Conservation (phyloP, 495 filamentous ascomycete species). For the Gamarada debralockiae region DNA sequence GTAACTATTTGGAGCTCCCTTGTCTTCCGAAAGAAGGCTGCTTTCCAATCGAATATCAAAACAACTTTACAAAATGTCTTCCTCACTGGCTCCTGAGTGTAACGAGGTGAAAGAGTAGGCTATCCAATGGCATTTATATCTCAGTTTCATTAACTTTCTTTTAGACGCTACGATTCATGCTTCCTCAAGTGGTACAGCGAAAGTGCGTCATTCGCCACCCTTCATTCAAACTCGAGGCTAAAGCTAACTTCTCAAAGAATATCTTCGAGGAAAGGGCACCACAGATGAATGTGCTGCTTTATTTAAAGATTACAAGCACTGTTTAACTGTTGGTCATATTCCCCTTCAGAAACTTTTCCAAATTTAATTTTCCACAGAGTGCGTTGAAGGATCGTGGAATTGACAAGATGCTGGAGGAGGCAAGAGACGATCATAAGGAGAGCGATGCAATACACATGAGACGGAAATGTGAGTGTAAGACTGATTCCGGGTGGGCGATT, state of each 20-base stretch:
- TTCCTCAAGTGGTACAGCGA: conserved; percentile 97
- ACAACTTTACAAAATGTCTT: conserved; percentile 43
- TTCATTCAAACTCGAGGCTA: conserved; percentile 1
- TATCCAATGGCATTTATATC: neutral
- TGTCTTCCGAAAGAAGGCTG: neutral
- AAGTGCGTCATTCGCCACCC: conserved; percentile 50
- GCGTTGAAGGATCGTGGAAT: conserved; percentile 81
- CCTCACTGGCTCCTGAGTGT: conserved; percentile 62
- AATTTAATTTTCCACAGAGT: conserved; percentile 44
- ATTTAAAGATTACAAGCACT: conserved; percentile 83
- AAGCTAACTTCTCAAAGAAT: conserved; percentile 53
- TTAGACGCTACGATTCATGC: conserved; percentile 82
- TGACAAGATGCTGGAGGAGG: conserved; percentile 81
- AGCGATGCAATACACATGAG: conserved; percentile 71
- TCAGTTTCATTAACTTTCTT: neutral
- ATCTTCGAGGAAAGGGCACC: conserved; percentile 72
- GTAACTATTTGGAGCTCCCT: neutral
- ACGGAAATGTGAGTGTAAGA: conserved; percentile 35
- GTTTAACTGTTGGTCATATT: conserved; percentile 59
- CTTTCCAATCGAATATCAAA: neutral
- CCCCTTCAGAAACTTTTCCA: neutral
- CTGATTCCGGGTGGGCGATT: neutral
- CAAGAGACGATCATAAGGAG: conserved; percentile 74
- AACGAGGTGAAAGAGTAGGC: conserved; percentile 85
- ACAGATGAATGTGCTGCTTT: conserved; percentile 79